Evolutionary conservation across 164 flowering plant genomes (phyloP).

Genomic region (Dillenia suffruticosa): DNA sequence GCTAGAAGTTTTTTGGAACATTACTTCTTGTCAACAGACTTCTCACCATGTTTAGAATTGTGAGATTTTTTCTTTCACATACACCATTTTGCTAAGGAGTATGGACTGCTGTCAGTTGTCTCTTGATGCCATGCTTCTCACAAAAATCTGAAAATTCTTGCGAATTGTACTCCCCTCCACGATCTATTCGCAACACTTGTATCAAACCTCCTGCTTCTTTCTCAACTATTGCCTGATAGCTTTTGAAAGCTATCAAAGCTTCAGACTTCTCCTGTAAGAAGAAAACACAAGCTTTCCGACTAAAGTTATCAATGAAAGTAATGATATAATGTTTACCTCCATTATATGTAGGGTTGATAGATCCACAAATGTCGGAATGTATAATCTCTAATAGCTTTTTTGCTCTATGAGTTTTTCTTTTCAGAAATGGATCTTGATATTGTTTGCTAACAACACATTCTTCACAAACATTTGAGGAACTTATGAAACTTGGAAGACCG

Average conservation of each 20-base stretch:
- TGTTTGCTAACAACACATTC: conserved; percentile 5
- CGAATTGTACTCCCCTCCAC: conserved; percentile 4
- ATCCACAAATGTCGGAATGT: conserved; percentile 10
- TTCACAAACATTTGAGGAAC: conserved; percentile 8
- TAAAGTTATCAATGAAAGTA: conserved; percentile 2
- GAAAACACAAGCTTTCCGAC: conserved; percentile 6
- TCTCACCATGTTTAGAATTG: conserved; percentile 11
- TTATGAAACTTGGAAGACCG: conserved; percentile 1
- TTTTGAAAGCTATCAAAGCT: conserved; percentile 2
- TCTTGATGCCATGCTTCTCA: neutral
- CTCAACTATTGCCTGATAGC: conserved; percentile 2
- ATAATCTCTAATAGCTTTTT: conserved; percentile 5
- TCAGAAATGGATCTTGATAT: neutral
- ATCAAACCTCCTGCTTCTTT: conserved; percentile 5
- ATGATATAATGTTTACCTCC: conserved; percentile 2
- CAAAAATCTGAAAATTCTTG: conserved; percentile 6
- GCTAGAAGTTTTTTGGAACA: conserved; percentile 1
- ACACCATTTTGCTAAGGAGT: conserved; percentile 4
- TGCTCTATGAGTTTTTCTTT: conserved; percentile 10
- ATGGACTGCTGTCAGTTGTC: neutral
- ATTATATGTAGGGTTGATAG: conserved; percentile 10
- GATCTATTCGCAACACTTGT: neutral
- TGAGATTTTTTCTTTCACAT: conserved; percentile 2
- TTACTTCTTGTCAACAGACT: conserved; percentile 4
- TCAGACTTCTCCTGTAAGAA: conserved; percentile 5